Conservation (phyloP, 139 green algal species). For the Coelastrella sp. region DNA sequence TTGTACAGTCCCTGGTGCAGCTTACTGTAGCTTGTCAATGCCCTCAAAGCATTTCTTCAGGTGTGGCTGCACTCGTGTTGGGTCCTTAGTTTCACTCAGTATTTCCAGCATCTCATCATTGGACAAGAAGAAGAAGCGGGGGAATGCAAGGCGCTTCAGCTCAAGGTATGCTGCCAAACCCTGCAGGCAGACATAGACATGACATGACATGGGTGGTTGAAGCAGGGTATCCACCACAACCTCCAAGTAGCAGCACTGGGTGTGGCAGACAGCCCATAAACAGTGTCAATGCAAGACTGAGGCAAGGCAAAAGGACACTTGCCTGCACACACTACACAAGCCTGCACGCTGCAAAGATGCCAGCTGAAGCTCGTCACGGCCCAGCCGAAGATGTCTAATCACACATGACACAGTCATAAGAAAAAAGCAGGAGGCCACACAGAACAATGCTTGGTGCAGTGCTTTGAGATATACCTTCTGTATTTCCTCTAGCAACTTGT, state of each 20-base stretch:
- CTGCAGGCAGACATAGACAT: conserved; percentile 56
- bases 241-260: background rate
- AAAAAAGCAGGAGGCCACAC: too few species aligned
- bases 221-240: background rate
- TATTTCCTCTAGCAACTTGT: conserved; percentile 83
- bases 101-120: conserved; percentile 91
- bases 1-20: background rate
- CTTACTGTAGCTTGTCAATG: conserved; percentile 66
- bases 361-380: too few species aligned
- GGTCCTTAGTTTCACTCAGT: conserved; percentile 83
- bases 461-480: conserved; percentile 59
- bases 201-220: background rate
- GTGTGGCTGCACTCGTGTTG: conserved; percentile 81
- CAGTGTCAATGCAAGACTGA: too few species aligned
- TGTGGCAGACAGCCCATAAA: background rate
- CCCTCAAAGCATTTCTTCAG: conserved; percentile 90
- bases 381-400: too few species aligned
- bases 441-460: background rate
- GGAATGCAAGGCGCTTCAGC: conserved; percentile 85
- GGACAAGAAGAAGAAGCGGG: conserved; percentile 86
- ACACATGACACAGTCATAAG: too few species aligned
- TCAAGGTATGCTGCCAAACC: conserved; percentile 87
- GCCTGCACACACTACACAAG: too few species aligned
- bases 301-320: too few species aligned
- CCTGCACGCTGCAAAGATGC: too few species aligned